Evolutionary conservation across 1,139 yeast genomes (phyloP).

Genomic region (Yamadazyma pseudoaaseri): DNA sequence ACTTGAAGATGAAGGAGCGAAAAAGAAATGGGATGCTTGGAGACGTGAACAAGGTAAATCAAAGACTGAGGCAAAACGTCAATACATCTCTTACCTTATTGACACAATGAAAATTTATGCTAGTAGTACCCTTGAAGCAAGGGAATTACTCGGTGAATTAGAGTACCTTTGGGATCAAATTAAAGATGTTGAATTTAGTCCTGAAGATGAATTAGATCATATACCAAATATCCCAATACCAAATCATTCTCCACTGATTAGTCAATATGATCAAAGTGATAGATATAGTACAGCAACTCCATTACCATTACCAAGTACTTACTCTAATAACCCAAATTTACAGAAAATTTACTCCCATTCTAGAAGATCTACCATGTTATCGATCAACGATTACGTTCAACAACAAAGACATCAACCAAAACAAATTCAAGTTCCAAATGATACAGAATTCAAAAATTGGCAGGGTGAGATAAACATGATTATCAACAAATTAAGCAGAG

Average conservation of each 20-base stretch:
- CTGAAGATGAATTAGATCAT: conserved; percentile 30
- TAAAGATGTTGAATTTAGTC: conserved; percentile 46
- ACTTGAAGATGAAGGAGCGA: conserved; percentile 65
- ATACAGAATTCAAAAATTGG: conserved; percentile 44
- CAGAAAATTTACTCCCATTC: conserved; percentile 48
- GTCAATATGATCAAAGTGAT: conserved; percentile 35
- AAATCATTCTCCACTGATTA: conserved; percentile 38
- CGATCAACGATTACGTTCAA: conserved; percentile 38
- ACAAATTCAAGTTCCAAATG: conserved; percentile 13
- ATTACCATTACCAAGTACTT: conserved; percentile 16
- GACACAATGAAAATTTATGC: conserved; percentile 75
- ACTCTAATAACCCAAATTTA: conserved; percentile 32
- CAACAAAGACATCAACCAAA: conserved; percentile 28
- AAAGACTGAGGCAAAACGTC: conserved; percentile 72
- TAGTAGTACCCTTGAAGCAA: conserved; percentile 64
- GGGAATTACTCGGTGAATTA: conserved; percentile 63
- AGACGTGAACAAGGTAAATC: conserved; percentile 67
- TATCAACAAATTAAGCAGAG: conserved; percentile 39
- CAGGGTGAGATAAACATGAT: conserved; percentile 45
- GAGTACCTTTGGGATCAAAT: conserved; percentile 77
- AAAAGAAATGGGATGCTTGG: conserved; percentile 87
- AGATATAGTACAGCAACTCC: conserved; percentile 41
- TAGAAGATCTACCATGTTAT: conserved; percentile 38
- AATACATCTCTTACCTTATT: conserved; percentile 65
- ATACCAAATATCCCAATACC: conserved; percentile 29